Evolutionary conservation across 108 stramenopile genomes (phyloP), one percentile per base, ranked within the genome.

Genomic region (Stephanodiscus triporus): DNA sequence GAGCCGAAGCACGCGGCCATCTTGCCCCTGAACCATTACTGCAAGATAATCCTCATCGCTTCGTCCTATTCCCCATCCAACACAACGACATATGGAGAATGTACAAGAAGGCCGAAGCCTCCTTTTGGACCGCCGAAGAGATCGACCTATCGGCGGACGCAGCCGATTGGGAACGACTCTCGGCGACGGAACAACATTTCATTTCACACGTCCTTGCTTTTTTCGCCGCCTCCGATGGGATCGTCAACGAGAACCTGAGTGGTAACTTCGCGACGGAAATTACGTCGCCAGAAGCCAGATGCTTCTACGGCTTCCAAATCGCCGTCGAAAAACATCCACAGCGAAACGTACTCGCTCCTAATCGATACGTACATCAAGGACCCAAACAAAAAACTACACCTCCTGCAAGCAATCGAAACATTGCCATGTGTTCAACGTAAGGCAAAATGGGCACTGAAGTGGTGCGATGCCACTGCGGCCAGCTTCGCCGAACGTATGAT

Each of bases 341-440:
- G 84, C 48, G 98, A 98, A 84, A 97, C 97, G 17, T 98, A 98
- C 79, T 89, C 85, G 61, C 85, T 98, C 17, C 83, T 98, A 50
- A 98, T 98, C 83, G 97, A 98, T 83, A 97, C 97, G 0, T 97
- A 97, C 76, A 88, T 98, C 63, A 89, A 85, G 55, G 89, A 94
- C 47, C 72, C 76, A 14, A 49, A 68, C 23, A 88, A 95, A 54
- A 90, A 90, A 81, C 43, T 53, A 43, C 69, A 68, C 50, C 83
- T 93, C 24, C 77, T 95, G 45, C 9, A 95, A 95, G 40, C 40
- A 42, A 42, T 42, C 40, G 11, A 42, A 42, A 42, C 40, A 1
- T 4, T 42, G 40, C 40, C 40, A 9, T 42, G 40, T 72, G 97
- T 98, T 4, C 66, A 77, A 30, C 82, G 90, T 76, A 98, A 98